Base-by-base conservation (phyloP, 2,329 filamentous ascomycete species). In the Teratosphaeria epicoccoides region DNA sequence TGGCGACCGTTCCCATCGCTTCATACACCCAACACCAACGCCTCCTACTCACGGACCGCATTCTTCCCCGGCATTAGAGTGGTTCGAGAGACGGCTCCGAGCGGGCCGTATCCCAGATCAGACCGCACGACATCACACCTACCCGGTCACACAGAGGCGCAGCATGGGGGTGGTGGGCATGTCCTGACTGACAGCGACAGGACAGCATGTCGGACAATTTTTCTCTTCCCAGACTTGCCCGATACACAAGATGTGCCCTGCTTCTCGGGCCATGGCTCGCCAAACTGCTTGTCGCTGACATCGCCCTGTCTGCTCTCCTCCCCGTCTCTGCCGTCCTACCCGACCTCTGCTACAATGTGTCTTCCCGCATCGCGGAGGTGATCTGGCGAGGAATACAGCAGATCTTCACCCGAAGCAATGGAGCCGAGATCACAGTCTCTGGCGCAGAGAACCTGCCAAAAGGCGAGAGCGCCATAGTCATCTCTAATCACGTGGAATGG, bases 401-500 rank as follows among this genome's bases (percentile, higher is more conserved):
- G 57, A 76, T 82, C 54, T 83, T 83, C 60, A 76, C 77, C 54
- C 59, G 63, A 29, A 61, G 68, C 63, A 83, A 83, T 59, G 73
- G 73, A 37, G 79, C 76, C 40, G 56, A 66, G 49, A 79, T 83
- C 57, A 71, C 71, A 33, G 66, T 76, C 25, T 78, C 78, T 6
- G 79, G 79, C 14, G 54, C 49, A 17, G 75, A 79, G 56, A 53
- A 59, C 1, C 65, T 82, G 7, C 78, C 77, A 1, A 50, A 53
- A 10, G 71, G 70, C n/a, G 80, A 84, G 65, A 80, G 76, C 24
- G 80, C 79, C 50, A 75, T 84, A 49, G 76, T 83, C 26, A 68
- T 83, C 49, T 70, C 74, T 50, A 82, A 83, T 62, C 80, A 83
- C 65, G 74, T 81, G 37, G 73, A 72, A 49, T 83, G 80, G 80